Base-by-base conservation (phyloP, 129 eudicot species). In the Escallonia herrerae region DNA sequence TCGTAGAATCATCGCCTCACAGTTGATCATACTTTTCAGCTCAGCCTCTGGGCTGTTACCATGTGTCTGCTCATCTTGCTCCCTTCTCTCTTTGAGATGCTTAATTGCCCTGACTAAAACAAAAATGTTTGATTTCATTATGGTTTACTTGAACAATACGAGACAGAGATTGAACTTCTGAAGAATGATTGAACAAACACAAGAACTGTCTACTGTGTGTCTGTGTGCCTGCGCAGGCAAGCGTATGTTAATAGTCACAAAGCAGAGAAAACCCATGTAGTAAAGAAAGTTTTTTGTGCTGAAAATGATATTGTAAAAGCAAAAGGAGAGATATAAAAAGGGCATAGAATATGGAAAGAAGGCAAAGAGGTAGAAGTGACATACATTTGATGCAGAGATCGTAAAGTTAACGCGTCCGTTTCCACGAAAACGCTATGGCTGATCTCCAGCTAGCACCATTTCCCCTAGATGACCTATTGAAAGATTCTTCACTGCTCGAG, bases 401-500 rank as follows among this genome's bases (percentile, higher is more conserved):
- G 33, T 8, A 3, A 43, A 15, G 15, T 49, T 52, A 47, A 64
- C 33, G 68, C 8, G 48, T n/a, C 3, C 56, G 43, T 58, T 37
- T 40, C 55, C 43, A 57, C 41, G 63, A 65, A 73, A 64, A 58
- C 56, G 56, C 67, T 8, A 51, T 41, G 65, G 12, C 53, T 10
- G 64, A 63, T 50, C 13, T n/a, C 3, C 12, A 5, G 12, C 33
- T 37, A 5, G 37, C 58, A 3, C 14, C 53, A 58, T 72, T 59
- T n/a, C 74, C 45, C 10, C 60, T 52, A 5, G 6, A 53, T 61
- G 15, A 53, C 45, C 76, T 48, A 15, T 41, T 65, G 2, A 72
- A 56, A 37, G 66, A 57, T 7, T 71, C 76, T 39, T 71, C 72
- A 44, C 72, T 77, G 4, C 72, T 64, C 12, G 71, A 73, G 47